Conservation (phyloP, 768 basidiomycete species). For the Naganishia randhawae region DNA sequence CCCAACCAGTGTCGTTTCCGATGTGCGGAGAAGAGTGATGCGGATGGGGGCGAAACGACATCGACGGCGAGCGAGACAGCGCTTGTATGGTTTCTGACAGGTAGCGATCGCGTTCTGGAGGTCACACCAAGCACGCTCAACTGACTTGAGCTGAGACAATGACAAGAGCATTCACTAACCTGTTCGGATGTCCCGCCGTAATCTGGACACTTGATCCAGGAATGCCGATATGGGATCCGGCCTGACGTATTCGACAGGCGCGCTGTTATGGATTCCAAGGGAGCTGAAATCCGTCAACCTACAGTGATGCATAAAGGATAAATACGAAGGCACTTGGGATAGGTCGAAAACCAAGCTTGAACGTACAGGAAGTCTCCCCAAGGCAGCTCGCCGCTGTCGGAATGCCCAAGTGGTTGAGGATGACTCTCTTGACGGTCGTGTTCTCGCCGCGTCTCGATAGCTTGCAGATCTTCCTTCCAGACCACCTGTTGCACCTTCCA, state of each 20-base stretch:
- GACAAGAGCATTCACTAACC: background rate
- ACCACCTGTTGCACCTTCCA: constrained; percentile 14
- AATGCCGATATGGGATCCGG: constrained; percentile 9
- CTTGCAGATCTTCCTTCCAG: constrained; percentile 15
- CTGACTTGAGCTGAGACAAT: background rate
- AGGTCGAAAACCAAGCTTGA: background rate
- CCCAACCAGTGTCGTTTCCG: background rate
- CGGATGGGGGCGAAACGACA: background rate
- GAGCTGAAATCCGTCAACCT: background rate
- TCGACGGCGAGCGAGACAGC: background rate
- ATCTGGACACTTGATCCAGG: constrained; percentile 1
- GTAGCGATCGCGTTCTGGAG: background rate
- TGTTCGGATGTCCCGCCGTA: background rate
- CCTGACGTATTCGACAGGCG: background rate
- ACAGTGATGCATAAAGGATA: background rate
- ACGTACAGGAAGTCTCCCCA: constrained; percentile 1
- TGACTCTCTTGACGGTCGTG: background rate
- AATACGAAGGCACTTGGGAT: background rate
- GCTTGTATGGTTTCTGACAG: background rate
- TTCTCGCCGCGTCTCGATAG: background rate
- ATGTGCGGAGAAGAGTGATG: too few relatives aligned
- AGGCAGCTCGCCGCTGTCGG: background rate
- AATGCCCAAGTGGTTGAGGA: background rate
- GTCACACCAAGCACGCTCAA: background rate
- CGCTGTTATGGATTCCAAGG: background rate